Percentiles rank a stretch among this genome's conserved stretches.
Conservation (phyloP, 331 rosid species). For the Cydonia oblonga region DNA sequence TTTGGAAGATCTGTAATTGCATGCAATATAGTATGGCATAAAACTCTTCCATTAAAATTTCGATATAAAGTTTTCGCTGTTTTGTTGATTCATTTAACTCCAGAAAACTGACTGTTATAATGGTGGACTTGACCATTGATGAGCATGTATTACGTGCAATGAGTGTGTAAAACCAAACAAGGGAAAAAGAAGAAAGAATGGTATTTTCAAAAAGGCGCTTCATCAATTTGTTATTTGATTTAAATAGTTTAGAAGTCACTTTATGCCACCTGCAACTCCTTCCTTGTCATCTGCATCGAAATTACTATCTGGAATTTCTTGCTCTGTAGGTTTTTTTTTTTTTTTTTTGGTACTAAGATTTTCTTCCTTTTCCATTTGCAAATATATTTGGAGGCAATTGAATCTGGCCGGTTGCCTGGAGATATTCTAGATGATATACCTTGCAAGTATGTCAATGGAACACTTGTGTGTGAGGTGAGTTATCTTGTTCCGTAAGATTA, state of each 20-base stretch:
- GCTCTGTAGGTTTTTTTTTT: neutral
- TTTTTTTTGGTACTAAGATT: conserved; percentile 7
- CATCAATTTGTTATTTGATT: neutral
- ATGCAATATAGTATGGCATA: neutral
- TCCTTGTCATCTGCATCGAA: conserved; percentile 10
- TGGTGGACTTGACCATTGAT: neutral
- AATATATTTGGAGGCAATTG: conserved; percentile 66
- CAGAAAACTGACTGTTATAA: neutral
- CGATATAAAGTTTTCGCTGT: neutral
- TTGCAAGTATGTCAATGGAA: conserved; percentile 78
- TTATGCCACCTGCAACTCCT: neutral
- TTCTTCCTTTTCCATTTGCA: conserved; percentile 10
- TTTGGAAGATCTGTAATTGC: neutral
- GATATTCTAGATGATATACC: conserved; percentile 90
- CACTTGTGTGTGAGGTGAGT: conserved; percentile 86
- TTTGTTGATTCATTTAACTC: conserved; percentile 8
- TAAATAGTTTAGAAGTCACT: neutral
- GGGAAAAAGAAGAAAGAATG: neutral
- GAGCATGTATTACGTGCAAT: neutral
- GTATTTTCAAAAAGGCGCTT: neutral
- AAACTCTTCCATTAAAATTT: neutral
- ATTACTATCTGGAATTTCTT: neutral
- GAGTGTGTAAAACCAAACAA: neutral
- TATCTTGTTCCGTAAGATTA: neutral
- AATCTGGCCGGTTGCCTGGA: conserved; percentile 92